phyloP scores from a whole-genome alignment of 768 basidiomycete species.

The Boletus vermiculosoides region DNA sequence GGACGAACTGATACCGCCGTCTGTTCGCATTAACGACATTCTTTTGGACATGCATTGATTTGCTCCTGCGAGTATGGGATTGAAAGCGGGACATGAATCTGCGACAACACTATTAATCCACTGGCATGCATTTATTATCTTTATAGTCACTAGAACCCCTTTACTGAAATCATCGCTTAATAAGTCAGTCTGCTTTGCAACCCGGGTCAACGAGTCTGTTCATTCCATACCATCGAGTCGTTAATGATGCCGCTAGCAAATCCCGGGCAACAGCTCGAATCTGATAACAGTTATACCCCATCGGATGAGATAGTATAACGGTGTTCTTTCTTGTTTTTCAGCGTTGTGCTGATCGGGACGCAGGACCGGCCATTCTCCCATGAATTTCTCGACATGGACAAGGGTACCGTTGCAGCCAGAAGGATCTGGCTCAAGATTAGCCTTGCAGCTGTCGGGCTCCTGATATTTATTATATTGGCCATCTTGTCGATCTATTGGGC shows the following conservation, averaged over 20 bases:
- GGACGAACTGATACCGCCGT: constrained; percentile 27
- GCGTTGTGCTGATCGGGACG: constrained; percentile 4
- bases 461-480: constrained; percentile 45
- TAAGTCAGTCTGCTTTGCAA: constrained; percentile 13
- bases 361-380: constrained; percentile 32
- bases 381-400: constrained; percentile 29
- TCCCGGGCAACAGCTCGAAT: neutral
- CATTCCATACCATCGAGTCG: neutral
- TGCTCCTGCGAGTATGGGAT: neutral
- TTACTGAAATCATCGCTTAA: constrained; percentile 13
- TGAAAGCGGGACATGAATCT: neutral
- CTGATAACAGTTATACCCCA: neutral
- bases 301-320: constrained; percentile 12
- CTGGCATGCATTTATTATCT: neutral
- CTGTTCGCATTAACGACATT: constrained; percentile 27
- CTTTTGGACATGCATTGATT: constrained; percentile 16
- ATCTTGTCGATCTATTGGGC: constrained; percentile 64
- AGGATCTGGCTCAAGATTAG: constrained; percentile 43
- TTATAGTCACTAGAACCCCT: neutral
- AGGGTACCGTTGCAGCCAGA: constrained; percentile 33
- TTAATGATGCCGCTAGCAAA: constrained; percentile 3
- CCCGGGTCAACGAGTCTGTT: neutral
- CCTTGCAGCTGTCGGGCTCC: constrained; percentile 33
- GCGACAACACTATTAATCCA: neutral
- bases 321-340: neutral